Evolutionary conservation across 2,329 filamentous ascomycete genomes (phyloP).

Genomic region (Ophiocordyceps camponoti-saundersi): DNA sequence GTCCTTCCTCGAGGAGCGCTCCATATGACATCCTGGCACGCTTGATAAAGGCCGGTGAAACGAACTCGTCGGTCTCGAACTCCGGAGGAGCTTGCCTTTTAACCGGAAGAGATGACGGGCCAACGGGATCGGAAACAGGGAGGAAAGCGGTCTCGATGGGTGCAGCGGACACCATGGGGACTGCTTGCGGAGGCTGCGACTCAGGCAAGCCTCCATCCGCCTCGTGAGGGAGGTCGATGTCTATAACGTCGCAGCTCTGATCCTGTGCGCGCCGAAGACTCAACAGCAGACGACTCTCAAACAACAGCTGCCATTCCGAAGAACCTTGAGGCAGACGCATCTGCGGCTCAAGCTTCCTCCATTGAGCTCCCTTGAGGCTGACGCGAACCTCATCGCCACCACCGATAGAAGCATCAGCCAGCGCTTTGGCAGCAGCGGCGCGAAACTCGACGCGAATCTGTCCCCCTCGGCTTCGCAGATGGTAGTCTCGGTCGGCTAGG

Average conservation of each 20-base stretch:
- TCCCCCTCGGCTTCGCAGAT: conserved; percentile 57
- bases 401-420: conserved; percentile 50
- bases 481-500: conserved; percentile 71
- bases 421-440: conserved; percentile 50
- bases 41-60: conserved; percentile 68
- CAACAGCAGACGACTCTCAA: conserved; percentile 29
- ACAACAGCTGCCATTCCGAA: conserved; percentile 42
- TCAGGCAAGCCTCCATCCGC: conserved; percentile 4
- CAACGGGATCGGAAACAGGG: not conserved
- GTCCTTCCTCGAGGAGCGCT: conserved; percentile 43
- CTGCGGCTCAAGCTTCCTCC: conserved; percentile 35
- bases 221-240: conserved; percentile 24
- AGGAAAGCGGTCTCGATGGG: not conserved
- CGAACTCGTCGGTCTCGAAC: conserved; percentile 37
- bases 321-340: conserved; percentile 31
- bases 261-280: conserved; percentile 25
- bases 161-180: not conserved
- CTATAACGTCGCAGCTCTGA: conserved; percentile 28
- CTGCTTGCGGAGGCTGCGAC: not conserved
- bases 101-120: conserved; percentile 6
- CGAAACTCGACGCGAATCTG: conserved; percentile 67
- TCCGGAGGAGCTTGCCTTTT: conserved; percentile 18
- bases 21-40: conserved; percentile 53
- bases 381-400: conserved; percentile 65
- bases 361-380: conserved; percentile 50